Base-by-base conservation (phyloP, 2,329 filamentous ascomycete species). In the Tolypocladium album region DNA sequence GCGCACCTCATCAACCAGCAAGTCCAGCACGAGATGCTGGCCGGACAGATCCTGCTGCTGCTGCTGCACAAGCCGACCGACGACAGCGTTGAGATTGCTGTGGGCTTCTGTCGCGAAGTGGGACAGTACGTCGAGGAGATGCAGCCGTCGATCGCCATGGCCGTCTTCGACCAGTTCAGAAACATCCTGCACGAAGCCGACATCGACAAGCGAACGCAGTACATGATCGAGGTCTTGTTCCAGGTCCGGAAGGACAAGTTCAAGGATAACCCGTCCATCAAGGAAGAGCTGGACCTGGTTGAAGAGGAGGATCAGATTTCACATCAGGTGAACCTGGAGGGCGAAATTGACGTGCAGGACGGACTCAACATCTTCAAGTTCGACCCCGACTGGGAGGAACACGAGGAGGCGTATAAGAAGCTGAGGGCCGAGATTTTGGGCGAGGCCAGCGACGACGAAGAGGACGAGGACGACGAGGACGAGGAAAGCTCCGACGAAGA, bases 261-360 rank as follows among this genome's bases (percentile, higher is more conserved):
- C 80, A 96, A 96, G 78, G 92, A 97, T 68, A 92, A 97, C 68
- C 91, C 88, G 22, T 88, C 92, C 0, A 79, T 97, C 67, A 92
- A 87, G 72, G 92, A 97, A 70, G 94, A 99, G 72, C 78, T 99
- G 60, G 94, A 99, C 74, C 75, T 99, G 55, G 90, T 99, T 11
- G 93, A 97, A 75, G 94, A 99, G 74, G 93, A 97, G 73, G 94
- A 99, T 70, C 94, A 97, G 72, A 96, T 97, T 67, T 97, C 94
- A 1, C 94, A 99, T 75, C 83, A 86, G 60, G 80, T 91, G 56
- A 87, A 88, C 56, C 76, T 99, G 38, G 90, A 96, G 64, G 92
- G 92, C 64, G 86, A 92, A 43, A 81, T 96, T 59, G 88, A 94
- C 56, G 86, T 90, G 0, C 87, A 97, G 71, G 92, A 97, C 67